These are phyloP conservation scores for Populus simonii DNA, from an alignment of 345 rosid genomes.

Conservation along the genomic window DNA sequence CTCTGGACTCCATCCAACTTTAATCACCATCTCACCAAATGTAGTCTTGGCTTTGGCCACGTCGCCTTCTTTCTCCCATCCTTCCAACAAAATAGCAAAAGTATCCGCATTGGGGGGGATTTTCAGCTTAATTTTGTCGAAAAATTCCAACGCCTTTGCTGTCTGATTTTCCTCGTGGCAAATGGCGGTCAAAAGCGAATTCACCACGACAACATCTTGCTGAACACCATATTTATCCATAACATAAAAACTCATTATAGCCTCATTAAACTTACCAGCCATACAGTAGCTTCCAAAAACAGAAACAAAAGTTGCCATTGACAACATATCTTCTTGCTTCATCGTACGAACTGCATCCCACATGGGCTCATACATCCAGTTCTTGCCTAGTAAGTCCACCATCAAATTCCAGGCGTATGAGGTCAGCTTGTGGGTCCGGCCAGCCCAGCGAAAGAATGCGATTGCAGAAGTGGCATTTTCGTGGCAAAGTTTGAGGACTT, in stretches of 20 bases:
- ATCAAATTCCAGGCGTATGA: slow-evolving; percentile 47
- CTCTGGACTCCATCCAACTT: slow-evolving; percentile 38
- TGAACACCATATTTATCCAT: slow-evolving; percentile 48
- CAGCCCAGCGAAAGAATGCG: slow-evolving; percentile 55
- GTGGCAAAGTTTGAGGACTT: slow-evolving; percentile 47
- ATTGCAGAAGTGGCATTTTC: slow-evolving; percentile 36
- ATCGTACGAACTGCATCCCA: slow-evolving; percentile 57
- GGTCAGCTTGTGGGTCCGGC: slow-evolving; percentile 30
- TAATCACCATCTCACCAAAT: slow-evolving; percentile 46
- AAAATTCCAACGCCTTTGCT: slow-evolving; percentile 37
- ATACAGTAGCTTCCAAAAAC: slow-evolving; percentile 45
- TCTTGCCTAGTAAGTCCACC: slow-evolving; percentile 61
- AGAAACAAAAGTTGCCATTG: slow-evolving; percentile 30
- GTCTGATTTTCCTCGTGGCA: slow-evolving; percentile 37
- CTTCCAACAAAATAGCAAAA: slow-evolving; percentile 51
- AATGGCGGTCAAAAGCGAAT: slow-evolving; percentile 49
- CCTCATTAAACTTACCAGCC: slow-evolving; percentile 38
- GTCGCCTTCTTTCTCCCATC: slow-evolving; percentile 61
- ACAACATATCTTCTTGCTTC: slow-evolving; percentile 38
- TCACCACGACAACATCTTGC: slow-evolving; percentile 46
- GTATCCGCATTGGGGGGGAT: slow-evolving; percentile 49
- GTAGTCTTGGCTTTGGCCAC: slow-evolving; percentile 43
- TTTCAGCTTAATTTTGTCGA: slow-evolving; percentile 33
- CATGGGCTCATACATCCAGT: slow-evolving; percentile 48
- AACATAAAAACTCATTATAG: slow-evolving; percentile 51